Conservation (phyloP, 2,329 filamentous ascomycete genomes). For the Claviceps fusiformis region DNA sequence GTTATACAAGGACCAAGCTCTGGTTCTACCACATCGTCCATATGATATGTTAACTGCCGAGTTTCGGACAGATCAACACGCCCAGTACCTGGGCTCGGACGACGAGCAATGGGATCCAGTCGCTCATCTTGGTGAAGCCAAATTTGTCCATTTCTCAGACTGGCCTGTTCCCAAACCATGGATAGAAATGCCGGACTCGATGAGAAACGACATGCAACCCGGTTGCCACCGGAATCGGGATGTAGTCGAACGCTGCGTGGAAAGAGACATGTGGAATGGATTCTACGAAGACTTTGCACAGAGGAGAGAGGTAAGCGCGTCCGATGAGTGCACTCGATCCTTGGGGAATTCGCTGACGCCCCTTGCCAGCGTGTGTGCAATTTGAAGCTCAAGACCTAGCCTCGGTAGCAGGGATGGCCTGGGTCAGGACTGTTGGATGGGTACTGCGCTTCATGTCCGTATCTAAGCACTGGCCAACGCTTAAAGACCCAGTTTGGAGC, state of each 20-base stretch:
- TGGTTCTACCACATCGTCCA: conserved; percentile 50
- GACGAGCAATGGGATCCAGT: conserved; percentile 44
- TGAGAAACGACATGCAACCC: conserved; percentile 9
- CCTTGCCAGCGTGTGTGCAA: background rate
- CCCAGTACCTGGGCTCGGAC: conserved; percentile 26
- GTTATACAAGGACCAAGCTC: conserved; percentile 41
- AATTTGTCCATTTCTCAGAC: conserved; percentile 58
- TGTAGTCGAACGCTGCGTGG: conserved; percentile 30
- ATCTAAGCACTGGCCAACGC: too few relatives aligned
- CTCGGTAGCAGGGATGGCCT: background rate
- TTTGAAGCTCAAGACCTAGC: background rate
- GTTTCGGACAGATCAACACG: conserved; percentile 39
- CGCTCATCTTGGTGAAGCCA: conserved; percentile 41
- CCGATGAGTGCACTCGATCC: background rate
- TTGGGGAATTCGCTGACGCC: background rate
- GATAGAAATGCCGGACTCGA: conserved; percentile 13
- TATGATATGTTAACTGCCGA: conserved; percentile 50
- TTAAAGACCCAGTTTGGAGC: too few relatives aligned
- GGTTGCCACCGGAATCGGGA: conserved; percentile 18
- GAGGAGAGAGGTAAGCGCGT: background rate
- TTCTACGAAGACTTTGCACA: conserved; percentile 35
- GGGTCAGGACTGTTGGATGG: too few relatives aligned
- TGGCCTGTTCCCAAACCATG: conserved; percentile 54
- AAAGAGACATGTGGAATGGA: conserved; percentile 9
- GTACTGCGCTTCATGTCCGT: too few relatives aligned